Conservation (phyloP, 306 rosid species). For the Begonia loranthoides region DNA sequence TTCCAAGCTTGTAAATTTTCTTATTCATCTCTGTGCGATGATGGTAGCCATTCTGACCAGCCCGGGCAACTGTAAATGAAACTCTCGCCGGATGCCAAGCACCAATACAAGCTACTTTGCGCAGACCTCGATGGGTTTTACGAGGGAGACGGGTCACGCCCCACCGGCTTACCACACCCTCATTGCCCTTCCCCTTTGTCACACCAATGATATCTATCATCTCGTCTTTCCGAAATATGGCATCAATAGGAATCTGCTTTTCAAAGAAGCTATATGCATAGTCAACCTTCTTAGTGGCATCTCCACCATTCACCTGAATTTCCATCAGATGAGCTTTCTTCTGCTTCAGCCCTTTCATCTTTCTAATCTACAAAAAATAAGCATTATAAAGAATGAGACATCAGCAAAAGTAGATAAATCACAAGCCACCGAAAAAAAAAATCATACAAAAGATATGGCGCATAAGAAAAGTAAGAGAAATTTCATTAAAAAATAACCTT, state of each 20-base stretch:
- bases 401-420: not conserved
- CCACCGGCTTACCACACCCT: constrained; percentile 86
- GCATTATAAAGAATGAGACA: too few species aligned
- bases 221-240: constrained; percentile 79
- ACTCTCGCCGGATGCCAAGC: constrained; percentile 96
- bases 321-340: constrained; percentile 46
- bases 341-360: constrained; percentile 34
- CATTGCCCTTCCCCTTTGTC: constrained; percentile 72
- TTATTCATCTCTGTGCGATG: constrained; percentile 64
- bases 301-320: constrained; percentile 38
- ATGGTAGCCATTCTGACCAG: constrained; percentile 84
- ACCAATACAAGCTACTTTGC: constrained; percentile 82
- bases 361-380: constrained; percentile 18
- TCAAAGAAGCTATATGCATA: constrained; percentile 29
- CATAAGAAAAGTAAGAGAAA: not conserved
- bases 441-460: not conserved
- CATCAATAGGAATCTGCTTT: constrained; percentile 52
- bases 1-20: constrained; percentile 31
- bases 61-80: constrained; percentile 76
- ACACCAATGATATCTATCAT: constrained; percentile 83
- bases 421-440: not conserved
- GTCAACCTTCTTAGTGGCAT: constrained; percentile 22
- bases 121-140: constrained; percentile 72
- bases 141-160: constrained; percentile 86
- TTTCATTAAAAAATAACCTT: too few species aligned